Conservation (phyloP, 495 filamentous ascomycete species). For the Wilcoxina mikolae region DNA sequence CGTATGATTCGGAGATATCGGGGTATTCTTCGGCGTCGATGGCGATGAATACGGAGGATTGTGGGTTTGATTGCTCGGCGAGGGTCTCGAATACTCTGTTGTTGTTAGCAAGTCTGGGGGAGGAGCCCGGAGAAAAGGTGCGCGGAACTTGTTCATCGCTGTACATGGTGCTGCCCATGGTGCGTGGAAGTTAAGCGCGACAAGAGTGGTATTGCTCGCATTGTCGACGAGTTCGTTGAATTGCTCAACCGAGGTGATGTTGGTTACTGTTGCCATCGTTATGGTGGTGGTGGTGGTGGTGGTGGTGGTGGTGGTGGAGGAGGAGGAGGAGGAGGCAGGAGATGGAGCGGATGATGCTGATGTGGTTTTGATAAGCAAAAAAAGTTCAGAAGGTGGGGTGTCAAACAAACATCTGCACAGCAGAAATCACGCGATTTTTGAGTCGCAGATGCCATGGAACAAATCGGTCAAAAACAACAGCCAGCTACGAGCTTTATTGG, state of each 20-base stretch:
- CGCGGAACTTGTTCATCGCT: conserved; percentile 50
- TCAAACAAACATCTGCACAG: no score
- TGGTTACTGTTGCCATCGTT: conserved; percentile 55
- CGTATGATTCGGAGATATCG: conserved; percentile 45
- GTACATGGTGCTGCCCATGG: conserved; percentile 94
- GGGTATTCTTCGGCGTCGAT: conserved; percentile 33
- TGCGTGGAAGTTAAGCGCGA: conserved; percentile 83
- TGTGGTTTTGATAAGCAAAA: background rate
- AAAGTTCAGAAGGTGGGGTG: no score
- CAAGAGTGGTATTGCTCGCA: conserved; percentile 50
- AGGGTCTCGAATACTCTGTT: conserved; percentile 63
- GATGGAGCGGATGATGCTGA: background rate
- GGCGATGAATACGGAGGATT: conserved; percentile 55
- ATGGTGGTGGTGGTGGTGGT: conserved; percentile 2
- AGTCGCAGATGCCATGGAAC: no score
- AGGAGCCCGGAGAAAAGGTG: background rate
- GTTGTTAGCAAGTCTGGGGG: background rate
- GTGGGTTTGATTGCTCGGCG: conserved; percentile 57
- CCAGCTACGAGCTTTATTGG: no score
- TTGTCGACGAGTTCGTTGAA: conserved; percentile 51
- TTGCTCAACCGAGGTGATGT: conserved; percentile 51
- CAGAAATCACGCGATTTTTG: no score
- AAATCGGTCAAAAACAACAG: no score
- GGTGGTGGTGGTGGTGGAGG: background rate
- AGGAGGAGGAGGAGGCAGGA: background rate